phyloP scores from a whole-genome alignment of 768 basidiomycete species.

The Sporobolomyces phaffii region DNA sequence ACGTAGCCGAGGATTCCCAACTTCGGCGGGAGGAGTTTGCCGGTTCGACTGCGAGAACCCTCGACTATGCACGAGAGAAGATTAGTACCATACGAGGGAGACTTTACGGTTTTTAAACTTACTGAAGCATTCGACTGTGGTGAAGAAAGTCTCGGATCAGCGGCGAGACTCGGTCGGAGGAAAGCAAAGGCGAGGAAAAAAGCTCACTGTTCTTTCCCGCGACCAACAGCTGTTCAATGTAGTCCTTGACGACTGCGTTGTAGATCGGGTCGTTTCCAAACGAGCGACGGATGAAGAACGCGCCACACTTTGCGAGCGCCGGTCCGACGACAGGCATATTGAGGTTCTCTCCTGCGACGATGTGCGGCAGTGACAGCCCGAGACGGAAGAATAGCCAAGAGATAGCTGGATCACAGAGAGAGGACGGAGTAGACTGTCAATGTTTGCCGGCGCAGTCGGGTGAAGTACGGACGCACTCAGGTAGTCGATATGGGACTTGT shows the following conservation, averaged over 20 bases:
- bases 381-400: conserved; percentile 39
- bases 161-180: neutral
- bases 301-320: conserved; percentile 35
- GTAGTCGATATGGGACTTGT: conserved; percentile 41
- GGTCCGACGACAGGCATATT: conserved; percentile 41
- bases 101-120: no score
- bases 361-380: conserved; percentile 39
- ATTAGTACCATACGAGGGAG: no score
- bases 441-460: no score
- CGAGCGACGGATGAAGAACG: conserved; percentile 37
- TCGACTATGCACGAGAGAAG: conserved; percentile 18
- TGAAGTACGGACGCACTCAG: conserved; percentile 24
- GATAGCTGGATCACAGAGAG: no score
- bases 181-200: neutral
- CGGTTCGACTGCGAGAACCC: conserved; percentile 37
- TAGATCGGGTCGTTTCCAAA: conserved; percentile 24
- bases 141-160: no score
- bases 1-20: conserved; percentile 38
- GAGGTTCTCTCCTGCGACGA: conserved; percentile 42
- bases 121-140: conserved; percentile 39
- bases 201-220: conserved; percentile 32
- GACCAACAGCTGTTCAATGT: conserved; percentile 39
- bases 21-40: conserved; percentile 41
- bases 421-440: no score
- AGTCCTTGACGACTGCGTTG: conserved; percentile 33